Percentiles rank a stretch among this genome's conserved stretches.
phyloP scores from a whole-genome alignment of 371 early-diverging fungal genomes.

The Batrachochytrium dendrobatidis region DNA sequence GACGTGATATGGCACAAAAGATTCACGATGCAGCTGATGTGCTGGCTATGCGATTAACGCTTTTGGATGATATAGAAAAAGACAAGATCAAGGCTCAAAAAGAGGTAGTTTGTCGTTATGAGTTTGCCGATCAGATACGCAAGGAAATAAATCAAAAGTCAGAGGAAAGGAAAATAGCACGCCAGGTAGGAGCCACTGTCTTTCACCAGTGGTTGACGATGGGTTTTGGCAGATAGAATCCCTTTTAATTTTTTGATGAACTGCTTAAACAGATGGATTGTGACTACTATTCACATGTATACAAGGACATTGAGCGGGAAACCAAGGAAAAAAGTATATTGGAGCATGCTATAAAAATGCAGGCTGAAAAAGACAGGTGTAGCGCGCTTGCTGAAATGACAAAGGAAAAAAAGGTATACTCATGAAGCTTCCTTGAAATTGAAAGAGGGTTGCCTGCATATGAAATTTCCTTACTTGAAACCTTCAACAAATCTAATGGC shows the following conservation, averaged over 20 bases:
- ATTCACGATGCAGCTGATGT: slow-evolving; percentile 14
- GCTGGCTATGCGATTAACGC: neutral
- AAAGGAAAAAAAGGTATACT: neutral
- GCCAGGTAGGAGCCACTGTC: no score
- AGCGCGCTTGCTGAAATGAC: neutral
- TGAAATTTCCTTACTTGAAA: no score
- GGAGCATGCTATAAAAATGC: neutral
- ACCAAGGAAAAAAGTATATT: neutral
- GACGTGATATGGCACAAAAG: slow-evolving; percentile 6
- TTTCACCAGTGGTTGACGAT: no score
- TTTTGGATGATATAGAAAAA: slow-evolving; percentile 9
- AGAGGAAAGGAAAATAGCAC: slow-evolving; percentile 1
- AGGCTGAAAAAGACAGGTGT: neutral
- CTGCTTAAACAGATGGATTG: neutral
- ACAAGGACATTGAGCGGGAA: neutral
- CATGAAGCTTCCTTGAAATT: neutral
- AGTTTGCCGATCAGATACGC: slow-evolving; percentile 6
- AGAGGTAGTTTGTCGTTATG: neutral
- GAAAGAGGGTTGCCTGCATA: neutral
- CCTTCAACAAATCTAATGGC: no score
- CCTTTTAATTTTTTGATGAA: neutral
- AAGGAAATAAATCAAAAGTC: slow-evolving; percentile 9
- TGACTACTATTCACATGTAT: neutral
- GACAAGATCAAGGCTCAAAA: slow-evolving; percentile 5
- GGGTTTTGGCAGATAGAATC: neutral